Conservation (phyloP, 768 basidiomycete species). For the Psilocybe azurescens region DNA sequence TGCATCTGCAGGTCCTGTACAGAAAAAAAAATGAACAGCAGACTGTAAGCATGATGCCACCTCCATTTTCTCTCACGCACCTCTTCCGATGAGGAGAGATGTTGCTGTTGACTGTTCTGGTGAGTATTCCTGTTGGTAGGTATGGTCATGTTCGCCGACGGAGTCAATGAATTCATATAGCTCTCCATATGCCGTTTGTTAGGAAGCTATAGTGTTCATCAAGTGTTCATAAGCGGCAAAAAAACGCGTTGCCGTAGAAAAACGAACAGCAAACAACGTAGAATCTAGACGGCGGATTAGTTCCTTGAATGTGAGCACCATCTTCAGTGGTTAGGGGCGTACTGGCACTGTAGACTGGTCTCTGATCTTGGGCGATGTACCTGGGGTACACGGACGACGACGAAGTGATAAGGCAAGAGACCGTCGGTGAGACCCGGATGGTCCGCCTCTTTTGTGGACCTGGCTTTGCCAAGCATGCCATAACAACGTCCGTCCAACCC, state of each 20-base stretch:
- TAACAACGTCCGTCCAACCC: constrained; percentile 17
- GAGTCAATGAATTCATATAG: constrained; percentile 24
- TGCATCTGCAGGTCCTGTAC: constrained; percentile 47
- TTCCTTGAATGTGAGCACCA: constrained; percentile 4
- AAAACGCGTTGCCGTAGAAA: constrained; percentile 2
- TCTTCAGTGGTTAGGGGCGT: constrained; percentile 26
- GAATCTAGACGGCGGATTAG: constrained; percentile 8
- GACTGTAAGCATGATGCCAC: neutral
- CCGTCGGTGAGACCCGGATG: constrained; percentile 28
- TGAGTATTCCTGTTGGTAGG: constrained; percentile 20
- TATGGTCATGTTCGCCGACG: constrained; percentile 20
- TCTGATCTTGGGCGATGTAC: constrained; percentile 37
- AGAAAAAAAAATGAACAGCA: neutral
- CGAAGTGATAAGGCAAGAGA: constrained; percentile 28
- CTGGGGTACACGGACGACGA: constrained; percentile 36
- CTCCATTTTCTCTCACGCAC: constrained; percentile 15
- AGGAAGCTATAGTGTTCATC: constrained; percentile 15
- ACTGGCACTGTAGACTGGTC: constrained; percentile 33
- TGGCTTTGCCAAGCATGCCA: constrained; percentile 16
- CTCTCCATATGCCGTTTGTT: constrained; percentile 25
- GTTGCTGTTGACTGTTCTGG: constrained; percentile 15
- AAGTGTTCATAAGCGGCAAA: constrained; percentile 13
- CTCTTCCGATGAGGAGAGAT: constrained; percentile 24
- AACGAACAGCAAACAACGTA: constrained; percentile 12
- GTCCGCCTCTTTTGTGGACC: constrained; percentile 25